These are phyloP conservation scores for Mycena citricolor DNA, from an alignment of 1,284 basidiomycete genomes.

Conservation along the genomic window DNA sequence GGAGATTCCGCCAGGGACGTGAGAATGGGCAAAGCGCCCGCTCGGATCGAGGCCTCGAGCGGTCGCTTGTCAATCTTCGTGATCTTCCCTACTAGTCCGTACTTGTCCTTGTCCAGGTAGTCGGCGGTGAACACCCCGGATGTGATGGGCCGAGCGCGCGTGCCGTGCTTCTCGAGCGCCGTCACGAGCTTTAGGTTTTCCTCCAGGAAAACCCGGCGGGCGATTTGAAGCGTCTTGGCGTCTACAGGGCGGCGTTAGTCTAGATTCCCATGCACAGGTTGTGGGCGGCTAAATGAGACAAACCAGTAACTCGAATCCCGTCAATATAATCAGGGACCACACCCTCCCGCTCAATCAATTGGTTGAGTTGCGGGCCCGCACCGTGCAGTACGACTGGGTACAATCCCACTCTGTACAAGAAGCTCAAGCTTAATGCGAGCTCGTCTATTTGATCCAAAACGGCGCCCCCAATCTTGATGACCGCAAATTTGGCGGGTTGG, in stretches of 20 bases:
- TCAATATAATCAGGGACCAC: constrained; percentile 94
- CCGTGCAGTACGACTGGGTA: constrained; percentile 95
- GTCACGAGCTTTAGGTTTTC: constrained; percentile 92
- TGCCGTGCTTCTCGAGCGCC: constrained; percentile 89
- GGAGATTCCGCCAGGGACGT: constrained; percentile 89
- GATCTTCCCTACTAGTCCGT: constrained; percentile 93
- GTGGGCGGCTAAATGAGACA: constrained; percentile 28
- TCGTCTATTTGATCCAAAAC: constrained; percentile 90
- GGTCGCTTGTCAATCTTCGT: constrained; percentile 92
- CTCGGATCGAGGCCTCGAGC: constrained; percentile 90
- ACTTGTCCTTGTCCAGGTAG: constrained; percentile 91
- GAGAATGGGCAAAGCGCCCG: constrained; percentile 90
- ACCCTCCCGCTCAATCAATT: constrained; percentile 87
- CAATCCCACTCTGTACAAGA: constrained; percentile 90
- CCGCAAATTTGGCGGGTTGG: constrained; percentile 87
- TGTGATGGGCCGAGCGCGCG: constrained; percentile 92
- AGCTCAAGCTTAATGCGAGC: constrained; percentile 88
- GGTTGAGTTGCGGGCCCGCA: constrained; percentile 92
- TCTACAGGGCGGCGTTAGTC: constrained; percentile 47
- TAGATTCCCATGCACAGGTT: constrained; percentile 3
- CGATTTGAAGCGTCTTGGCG: constrained; percentile 88
- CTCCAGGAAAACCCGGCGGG: constrained; percentile 93
- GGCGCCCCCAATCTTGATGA: constrained; percentile 93
- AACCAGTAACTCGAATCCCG: constrained; percentile 91
- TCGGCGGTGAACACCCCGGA: constrained; percentile 95